These are phyloP conservation scores for Spergularia marina DNA, from an alignment of 148 eudicot genomes.

Conservation along the genomic window DNA sequence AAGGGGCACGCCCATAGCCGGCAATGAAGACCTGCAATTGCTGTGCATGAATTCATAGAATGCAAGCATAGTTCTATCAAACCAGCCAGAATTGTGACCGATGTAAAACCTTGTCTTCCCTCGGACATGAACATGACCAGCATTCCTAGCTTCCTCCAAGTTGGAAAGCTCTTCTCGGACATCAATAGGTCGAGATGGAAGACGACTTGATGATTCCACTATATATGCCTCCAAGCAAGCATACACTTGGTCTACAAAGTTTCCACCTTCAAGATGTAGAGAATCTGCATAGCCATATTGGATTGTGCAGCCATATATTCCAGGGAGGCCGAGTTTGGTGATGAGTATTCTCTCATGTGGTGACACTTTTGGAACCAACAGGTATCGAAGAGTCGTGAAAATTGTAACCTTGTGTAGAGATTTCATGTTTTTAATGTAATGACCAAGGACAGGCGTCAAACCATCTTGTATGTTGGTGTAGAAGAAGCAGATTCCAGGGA, in stretches of 20 bases:
- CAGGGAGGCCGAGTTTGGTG: slow-evolving; percentile 40
- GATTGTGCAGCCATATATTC: slow-evolving; percentile 54
- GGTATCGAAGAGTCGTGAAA: slow-evolving; percentile 54
- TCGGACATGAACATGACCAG: slow-evolving; percentile 55
- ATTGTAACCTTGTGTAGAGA: slow-evolving; percentile 59
- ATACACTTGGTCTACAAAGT: slow-evolving; percentile 44
- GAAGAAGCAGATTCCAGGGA: slow-evolving; percentile 69
- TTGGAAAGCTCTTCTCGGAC: slow-evolving; percentile 35
- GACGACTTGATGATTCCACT: slow-evolving; percentile 16
- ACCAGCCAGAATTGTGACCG: slow-evolving; percentile 47
- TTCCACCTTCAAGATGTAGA: slow-evolving; percentile 46
- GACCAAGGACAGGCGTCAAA: slow-evolving; percentile 59
- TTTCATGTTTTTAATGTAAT: slow-evolving; percentile 58
- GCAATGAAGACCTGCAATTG: slow-evolving; percentile 59
- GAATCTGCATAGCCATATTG: slow-evolving; percentile 65
- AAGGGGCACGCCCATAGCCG: slow-evolving; percentile 47
- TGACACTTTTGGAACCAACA: slow-evolving; percentile 54
- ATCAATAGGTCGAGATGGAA: slow-evolving; percentile 11
- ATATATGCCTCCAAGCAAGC: slow-evolving; percentile 37
- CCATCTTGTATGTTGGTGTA: slow-evolving; percentile 70
- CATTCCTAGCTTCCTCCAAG: slow-evolving; percentile 48
- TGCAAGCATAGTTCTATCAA: slow-evolving; percentile 56
- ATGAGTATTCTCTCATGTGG: slow-evolving; percentile 46
- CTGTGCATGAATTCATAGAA: slow-evolving; percentile 66
- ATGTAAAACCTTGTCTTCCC: slow-evolving; percentile 67